Evolutionary conservation across 2,329 filamentous ascomycete genomes (phyloP).

Genomic region (Phyllosticta capitalensis): DNA sequence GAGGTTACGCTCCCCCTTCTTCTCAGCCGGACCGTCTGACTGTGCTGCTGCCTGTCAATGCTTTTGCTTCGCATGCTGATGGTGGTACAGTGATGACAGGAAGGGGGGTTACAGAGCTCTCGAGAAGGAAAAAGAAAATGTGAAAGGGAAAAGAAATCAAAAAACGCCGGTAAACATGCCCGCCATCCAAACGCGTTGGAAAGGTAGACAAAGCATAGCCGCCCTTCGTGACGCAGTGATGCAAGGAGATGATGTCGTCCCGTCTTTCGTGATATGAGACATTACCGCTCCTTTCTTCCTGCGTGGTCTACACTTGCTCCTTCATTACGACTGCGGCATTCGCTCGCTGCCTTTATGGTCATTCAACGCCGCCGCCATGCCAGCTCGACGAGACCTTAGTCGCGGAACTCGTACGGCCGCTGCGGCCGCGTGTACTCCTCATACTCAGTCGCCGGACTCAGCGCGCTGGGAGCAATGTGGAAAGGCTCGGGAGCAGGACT

Average conservation of each 20-base stretch:
- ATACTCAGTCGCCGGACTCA: conserved; percentile 4
- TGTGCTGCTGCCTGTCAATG: too few relatives aligned
- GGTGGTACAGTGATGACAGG: background rate
- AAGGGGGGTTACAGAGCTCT: background rate
- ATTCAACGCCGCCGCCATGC: background rate
- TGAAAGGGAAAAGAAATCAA: background rate
- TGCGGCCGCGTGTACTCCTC: conserved; percentile 7
- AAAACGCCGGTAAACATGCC: background rate
- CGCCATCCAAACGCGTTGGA: background rate
- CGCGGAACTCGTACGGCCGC: background rate
- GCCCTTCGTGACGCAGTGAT: background rate
- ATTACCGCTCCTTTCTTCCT: background rate
- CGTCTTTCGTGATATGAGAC: background rate
- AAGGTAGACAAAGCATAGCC: background rate
- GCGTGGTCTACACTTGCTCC: background rate
- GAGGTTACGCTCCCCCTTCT: too few relatives aligned
- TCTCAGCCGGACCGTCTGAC: too few relatives aligned
- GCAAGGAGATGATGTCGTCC: too few relatives aligned
- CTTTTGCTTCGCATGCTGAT: too few relatives aligned
- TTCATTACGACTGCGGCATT: background rate
- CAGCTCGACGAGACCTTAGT: background rate
- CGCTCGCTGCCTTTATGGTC: too few relatives aligned
- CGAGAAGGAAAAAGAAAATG: too few relatives aligned
- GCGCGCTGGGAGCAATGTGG: conserved; percentile 1
- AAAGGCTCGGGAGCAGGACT: background rate